These are phyloP conservation scores for Glycine tomentella DNA, from an alignment of 306 rosid species.

Conservation along the genomic window DNA sequence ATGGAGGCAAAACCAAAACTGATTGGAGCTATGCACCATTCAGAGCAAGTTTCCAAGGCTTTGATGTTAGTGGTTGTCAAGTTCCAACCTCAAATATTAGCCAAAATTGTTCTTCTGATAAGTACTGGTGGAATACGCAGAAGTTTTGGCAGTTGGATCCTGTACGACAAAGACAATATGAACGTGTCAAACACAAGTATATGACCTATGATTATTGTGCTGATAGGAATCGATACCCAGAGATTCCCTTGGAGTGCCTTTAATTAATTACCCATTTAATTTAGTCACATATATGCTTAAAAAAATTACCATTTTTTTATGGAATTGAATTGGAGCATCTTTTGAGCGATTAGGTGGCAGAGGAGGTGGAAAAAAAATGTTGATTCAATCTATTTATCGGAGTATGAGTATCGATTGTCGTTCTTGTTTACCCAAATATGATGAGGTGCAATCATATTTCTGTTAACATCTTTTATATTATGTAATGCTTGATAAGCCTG, in stretches of 20 bases:
- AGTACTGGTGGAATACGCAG: constrained; percentile 55
- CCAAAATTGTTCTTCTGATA: constrained; percentile 44
- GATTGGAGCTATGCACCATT: constrained; percentile 66
- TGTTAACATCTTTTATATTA: neutral
- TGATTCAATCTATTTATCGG: neutral
- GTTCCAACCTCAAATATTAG: neutral
- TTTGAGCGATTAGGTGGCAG: neutral
- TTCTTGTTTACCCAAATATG: neutral
- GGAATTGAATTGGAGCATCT: neutral
- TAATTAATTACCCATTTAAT: neutral
- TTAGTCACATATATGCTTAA: neutral
- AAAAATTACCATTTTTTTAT: neutral
- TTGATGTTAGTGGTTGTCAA: constrained; percentile 52
- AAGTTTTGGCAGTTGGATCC: constrained; percentile 50
- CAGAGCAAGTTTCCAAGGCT: constrained; percentile 56
- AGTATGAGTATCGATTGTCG: neutral
- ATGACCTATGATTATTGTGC: constrained; percentile 63
- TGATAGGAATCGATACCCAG: constrained; percentile 46
- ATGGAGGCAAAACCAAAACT: constrained; percentile 59
- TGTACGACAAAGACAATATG: constrained; percentile 2
- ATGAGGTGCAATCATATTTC: neutral
- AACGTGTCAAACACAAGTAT: constrained; percentile 43
- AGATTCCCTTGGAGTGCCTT: constrained; percentile 61
- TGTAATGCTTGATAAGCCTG: neutral
- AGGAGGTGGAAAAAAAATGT: neutral